A percentile compares a stretch with the other conserved stretches of the same genome.
These are phyloP conservation scores for Pyrus hybrid DNA, from an alignment of 331 rosid genomes.

Conservation along the genomic window DNA sequence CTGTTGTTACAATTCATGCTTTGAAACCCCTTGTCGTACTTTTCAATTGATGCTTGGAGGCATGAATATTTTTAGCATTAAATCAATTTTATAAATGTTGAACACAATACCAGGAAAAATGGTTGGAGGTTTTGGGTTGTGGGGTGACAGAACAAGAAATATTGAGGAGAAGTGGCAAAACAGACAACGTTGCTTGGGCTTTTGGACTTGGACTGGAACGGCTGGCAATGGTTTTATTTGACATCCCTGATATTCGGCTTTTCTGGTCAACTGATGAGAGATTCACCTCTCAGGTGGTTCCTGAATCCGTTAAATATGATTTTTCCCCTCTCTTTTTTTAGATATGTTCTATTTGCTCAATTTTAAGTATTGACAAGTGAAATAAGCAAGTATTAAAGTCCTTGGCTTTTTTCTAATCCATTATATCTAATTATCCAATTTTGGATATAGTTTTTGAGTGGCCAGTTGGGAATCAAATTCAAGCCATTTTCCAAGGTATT, in stretches of 20 bases:
- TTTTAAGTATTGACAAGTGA: constrained; percentile 4
- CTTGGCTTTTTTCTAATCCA: background rate
- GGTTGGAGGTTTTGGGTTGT: constrained; percentile 97
- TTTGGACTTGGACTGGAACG: constrained; percentile 97
- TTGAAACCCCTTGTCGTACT: background rate
- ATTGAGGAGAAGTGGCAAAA: constrained; percentile 65
- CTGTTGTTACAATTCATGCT: background rate
- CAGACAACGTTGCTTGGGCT: constrained; percentile 91
- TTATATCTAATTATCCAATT: constrained; percentile 8
- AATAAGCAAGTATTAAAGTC: background rate
- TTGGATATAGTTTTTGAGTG: constrained; percentile 62
- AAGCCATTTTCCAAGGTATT: constrained; percentile 94
- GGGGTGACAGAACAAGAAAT: constrained; percentile 98
- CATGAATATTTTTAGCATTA: background rate
- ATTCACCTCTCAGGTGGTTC: constrained; percentile 87
- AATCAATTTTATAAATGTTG: background rate
- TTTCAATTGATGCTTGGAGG: background rate
- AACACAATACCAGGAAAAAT: constrained; percentile 50
- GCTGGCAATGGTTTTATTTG: constrained; percentile 97
- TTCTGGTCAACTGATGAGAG: constrained; percentile 94
- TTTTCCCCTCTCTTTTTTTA: background rate
- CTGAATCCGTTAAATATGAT: constrained; percentile 9
- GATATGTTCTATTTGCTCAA: background rate
- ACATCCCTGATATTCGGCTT: constrained; percentile 91
- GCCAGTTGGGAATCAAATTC: constrained; percentile 75